Conservation (phyloP, 768 basidiomycete species). For the Boletus eberwhitei region DNA sequence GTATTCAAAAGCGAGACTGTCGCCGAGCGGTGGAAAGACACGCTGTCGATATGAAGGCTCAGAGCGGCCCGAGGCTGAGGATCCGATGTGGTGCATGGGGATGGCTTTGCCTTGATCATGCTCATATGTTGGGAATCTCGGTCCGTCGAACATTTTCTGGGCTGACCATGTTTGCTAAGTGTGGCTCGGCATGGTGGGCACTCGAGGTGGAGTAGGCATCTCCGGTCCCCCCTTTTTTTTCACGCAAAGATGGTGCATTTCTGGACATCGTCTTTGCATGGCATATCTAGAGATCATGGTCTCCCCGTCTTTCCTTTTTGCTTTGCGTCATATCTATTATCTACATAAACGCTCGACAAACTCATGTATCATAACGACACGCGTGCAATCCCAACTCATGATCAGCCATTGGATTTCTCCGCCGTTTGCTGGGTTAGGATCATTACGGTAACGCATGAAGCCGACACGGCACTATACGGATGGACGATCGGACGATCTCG, state of each 20-base stretch:
- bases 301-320: no score
- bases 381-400: no score
- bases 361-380: no score
- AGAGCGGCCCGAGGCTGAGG: background rate
- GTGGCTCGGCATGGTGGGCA: background rate
- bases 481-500: no score
- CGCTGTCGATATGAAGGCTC: conserved; percentile 34
- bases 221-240: background rate
- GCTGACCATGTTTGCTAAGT: background rate
- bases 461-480: no score
- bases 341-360: no score
- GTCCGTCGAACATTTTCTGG: background rate
- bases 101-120: background rate
- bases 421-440: no score
- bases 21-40: conserved; percentile 67
- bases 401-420: no score
- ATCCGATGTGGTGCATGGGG: background rate
- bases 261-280: background rate
- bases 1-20: conserved; percentile 69
- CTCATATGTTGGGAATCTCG: background rate
- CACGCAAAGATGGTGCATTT: background rate
- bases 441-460: no score
- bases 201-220: background rate
- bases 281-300: no score
- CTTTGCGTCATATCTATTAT: no score